phyloP scores from a whole-genome alignment of 768 basidiomycete genomes.

The Lepiota subincarnata region DNA sequence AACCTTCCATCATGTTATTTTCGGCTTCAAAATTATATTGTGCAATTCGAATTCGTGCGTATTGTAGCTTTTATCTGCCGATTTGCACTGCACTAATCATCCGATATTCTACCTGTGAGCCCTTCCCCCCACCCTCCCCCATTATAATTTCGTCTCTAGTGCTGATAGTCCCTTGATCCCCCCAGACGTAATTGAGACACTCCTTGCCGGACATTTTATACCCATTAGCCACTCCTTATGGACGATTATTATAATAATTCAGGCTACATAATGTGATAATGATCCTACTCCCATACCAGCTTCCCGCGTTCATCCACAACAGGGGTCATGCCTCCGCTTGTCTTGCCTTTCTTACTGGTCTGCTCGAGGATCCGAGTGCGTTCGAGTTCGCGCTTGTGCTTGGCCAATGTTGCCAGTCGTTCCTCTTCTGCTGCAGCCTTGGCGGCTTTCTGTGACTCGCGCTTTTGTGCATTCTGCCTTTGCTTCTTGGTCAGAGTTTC shows the following conservation, averaged over 20 bases:
- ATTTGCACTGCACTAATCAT: slow-evolving; percentile 15
- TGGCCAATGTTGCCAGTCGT: slow-evolving; percentile 45
- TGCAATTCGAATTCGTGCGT: slow-evolving; percentile 8
- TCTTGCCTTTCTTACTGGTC: slow-evolving; percentile 29
- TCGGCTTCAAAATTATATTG: slow-evolving; percentile 11
- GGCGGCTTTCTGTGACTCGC: slow-evolving; percentile 53
- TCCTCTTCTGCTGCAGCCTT: slow-evolving; percentile 53
- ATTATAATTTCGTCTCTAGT: neutral
- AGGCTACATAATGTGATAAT: slow-evolving; percentile 13
- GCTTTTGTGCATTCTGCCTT: slow-evolving; percentile 59
- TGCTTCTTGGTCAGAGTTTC: slow-evolving; percentile 62
- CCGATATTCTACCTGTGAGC: slow-evolving; percentile 20
- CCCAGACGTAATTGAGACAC: neutral
- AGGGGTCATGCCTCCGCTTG: slow-evolving; percentile 60
- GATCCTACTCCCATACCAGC: slow-evolving; percentile 51
- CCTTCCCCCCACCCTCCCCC: neutral
- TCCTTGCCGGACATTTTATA: slow-evolving; percentile 11
- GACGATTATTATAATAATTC: slow-evolving; percentile 7
- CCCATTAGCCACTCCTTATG: slow-evolving; percentile 8
- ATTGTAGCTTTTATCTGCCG: slow-evolving; percentile 9
- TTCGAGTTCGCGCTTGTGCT: slow-evolving; percentile 62
- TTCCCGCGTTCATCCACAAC: slow-evolving; percentile 53
- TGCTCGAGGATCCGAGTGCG: slow-evolving; percentile 47
- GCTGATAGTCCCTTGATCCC: neutral
- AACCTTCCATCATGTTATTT: slow-evolving; percentile 7